Percentiles rank a stretch among this genome's conserved stretches.
Evolutionary conservation across 257 asterid genomes (phyloP).

Genomic region (Plectranthus barbatus): DNA sequence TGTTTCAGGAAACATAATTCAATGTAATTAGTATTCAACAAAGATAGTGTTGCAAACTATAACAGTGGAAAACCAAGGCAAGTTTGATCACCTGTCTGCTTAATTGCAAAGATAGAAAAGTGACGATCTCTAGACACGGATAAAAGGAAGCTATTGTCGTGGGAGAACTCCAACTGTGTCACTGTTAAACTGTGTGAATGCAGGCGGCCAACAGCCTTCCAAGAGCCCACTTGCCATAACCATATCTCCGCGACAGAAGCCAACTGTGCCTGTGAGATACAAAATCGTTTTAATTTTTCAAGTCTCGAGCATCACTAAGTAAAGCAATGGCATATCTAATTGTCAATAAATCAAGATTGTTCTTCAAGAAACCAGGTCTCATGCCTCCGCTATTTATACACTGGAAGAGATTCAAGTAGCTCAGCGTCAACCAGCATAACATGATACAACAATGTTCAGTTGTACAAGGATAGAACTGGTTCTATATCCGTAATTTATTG

Average conservation of each 20-base stretch:
- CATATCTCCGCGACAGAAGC: slow-evolving; percentile 88
- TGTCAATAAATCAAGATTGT: neutral
- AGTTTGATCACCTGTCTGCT: slow-evolving; percentile 38
- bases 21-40: neutral
- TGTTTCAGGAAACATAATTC: slow-evolving; percentile 16
- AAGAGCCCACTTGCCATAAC: slow-evolving; percentile 90
- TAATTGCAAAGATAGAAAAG: slow-evolving; percentile 64
- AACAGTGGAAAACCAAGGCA: neutral
- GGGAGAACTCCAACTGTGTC: slow-evolving; percentile 86
- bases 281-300: neutral
- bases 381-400: neutral
- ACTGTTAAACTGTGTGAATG: slow-evolving; percentile 91
- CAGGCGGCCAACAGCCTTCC: slow-evolving; percentile 82
- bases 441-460: too few relatives aligned
- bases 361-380: too few relatives aligned
- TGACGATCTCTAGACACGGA: slow-evolving; percentile 95
- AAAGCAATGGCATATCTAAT: neutral
- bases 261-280: slow-evolving; percentile 71
- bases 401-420: neutral
- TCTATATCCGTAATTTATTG: too few relatives aligned
- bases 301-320: neutral
- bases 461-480: too few relatives aligned
- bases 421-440: too few relatives aligned
- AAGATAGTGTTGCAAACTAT: neutral
- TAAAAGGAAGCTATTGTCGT: slow-evolving; percentile 61